Conservation (phyloP, 495 filamentous ascomycete species). For the Neurospora sp. region DNA sequence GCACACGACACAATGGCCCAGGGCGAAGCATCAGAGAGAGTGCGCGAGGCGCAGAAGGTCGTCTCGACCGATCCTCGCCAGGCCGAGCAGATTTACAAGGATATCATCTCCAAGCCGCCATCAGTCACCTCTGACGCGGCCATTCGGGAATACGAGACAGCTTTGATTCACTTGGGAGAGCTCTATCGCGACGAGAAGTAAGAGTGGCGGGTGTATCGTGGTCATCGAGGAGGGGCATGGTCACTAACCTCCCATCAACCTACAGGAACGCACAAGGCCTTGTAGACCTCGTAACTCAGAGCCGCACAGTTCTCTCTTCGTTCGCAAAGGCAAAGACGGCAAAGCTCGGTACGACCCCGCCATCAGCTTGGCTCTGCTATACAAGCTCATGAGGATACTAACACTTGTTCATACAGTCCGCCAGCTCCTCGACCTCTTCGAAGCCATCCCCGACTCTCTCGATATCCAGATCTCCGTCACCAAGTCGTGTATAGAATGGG, state of each 20-base stretch:
- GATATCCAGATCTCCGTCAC: constrained; percentile 90
- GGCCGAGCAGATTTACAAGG: constrained; percentile 76
- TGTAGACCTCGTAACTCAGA: constrained; percentile 81
- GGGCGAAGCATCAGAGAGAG: constrained; percentile 33
- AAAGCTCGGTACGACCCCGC: constrained; percentile 64
- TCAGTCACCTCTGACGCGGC: constrained; percentile 72
- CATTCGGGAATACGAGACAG: constrained; percentile 77
- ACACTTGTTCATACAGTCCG: constrained; percentile 53
- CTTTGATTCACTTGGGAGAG: constrained; percentile 77
- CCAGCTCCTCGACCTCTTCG: constrained; percentile 92
- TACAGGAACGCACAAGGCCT: constrained; percentile 70
- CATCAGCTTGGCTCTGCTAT: neutral
- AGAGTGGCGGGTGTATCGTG: constrained; percentile 2
- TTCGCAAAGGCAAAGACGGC: constrained; percentile 99
- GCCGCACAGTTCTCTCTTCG: constrained; percentile 79
- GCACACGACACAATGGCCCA: constrained; percentile 30
- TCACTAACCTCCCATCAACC: constrained; percentile 4
- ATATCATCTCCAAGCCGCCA: constrained; percentile 74
- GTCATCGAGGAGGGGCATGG: neutral
- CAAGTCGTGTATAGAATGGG: constrained; percentile 99
- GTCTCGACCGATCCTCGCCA: constrained; percentile 66
- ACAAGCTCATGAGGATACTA: neutral
- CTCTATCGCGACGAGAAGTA: constrained; percentile 82
- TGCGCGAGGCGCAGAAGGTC: constrained; percentile 71
- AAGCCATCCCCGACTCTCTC: constrained; percentile 81